Percentiles rank a stretch among this genome's conserved stretches.
Conservation (phyloP, 73 alveolate species). For the Tetrahymena borealis region DNA sequence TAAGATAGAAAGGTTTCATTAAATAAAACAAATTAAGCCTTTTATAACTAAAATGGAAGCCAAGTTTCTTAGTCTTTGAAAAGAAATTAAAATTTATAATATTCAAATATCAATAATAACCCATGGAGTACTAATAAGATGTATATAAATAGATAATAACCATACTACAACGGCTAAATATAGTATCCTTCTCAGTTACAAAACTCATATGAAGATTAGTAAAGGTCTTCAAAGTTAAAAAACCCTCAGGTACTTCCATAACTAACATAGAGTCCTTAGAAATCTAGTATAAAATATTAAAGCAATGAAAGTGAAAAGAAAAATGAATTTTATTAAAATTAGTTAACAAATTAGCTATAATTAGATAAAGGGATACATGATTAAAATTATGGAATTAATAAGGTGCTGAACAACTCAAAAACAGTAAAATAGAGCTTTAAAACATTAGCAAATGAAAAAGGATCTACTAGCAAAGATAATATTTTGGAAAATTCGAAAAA, state of each 20-base stretch:
- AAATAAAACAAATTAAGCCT: not conserved
- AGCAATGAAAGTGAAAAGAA: not conserved
- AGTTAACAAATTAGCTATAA: not conserved
- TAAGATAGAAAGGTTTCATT: not conserved
- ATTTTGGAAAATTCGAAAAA: not conserved
- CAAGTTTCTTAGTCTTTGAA: not conserved
- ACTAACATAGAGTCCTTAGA: not conserved
- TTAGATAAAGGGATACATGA: not conserved
- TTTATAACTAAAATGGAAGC: too few species aligned
- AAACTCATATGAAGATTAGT: not conserved
- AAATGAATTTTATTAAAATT: not conserved
- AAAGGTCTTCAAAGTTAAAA: not conserved
- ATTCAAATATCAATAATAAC: not conserved
- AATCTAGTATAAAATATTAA: not conserved
- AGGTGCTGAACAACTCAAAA: not conserved
- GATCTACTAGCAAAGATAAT: not conserved
- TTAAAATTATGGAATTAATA: not conserved
- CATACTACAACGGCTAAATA: not conserved
- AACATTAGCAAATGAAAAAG: not conserved
- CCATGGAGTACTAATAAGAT: not conserved
- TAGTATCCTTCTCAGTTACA: not conserved
- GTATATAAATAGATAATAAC: not conserved
- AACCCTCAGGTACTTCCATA: not conserved
- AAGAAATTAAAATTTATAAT: not conserved
- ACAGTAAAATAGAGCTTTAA: not conserved